phyloP scores from a whole-genome alignment of 345 rosid genomes.

The Cardiospermum halicacabum region DNA sequence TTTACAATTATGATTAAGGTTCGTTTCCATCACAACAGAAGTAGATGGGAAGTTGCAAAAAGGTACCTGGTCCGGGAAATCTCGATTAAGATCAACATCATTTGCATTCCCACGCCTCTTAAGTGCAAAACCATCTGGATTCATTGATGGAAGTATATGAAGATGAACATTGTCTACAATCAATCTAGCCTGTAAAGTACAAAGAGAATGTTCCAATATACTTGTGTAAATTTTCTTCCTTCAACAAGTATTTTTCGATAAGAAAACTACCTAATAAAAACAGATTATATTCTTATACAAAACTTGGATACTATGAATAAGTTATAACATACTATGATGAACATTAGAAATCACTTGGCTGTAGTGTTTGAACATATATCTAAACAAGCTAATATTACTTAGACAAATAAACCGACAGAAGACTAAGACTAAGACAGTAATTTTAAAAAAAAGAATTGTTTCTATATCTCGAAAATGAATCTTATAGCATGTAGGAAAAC shows the following conservation, averaged over 20 bases:
- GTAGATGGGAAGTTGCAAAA: conserved; percentile 16
- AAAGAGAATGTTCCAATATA: conserved; percentile 16
- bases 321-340: not conserved
- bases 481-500: not conserved
- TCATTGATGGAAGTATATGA: conserved; percentile 89
- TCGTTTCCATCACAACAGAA: not conserved
- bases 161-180: conserved; percentile 84
- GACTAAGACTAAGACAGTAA: not conserved
- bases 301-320: not conserved
- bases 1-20: not conserved
- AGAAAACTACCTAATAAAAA: not conserved
- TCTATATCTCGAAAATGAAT: not conserved
- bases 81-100: conserved; percentile 83
- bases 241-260: not conserved
- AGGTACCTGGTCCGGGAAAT: conserved; percentile 96
- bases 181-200: conserved; percentile 49
- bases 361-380: not conserved
- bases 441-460: not conserved
- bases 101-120: conserved; percentile 81
- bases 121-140: conserved; percentile 86
- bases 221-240: not conserved
- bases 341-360: not conserved
- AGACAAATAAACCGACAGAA: not conserved
- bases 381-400: not conserved
- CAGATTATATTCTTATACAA: not conserved